These are phyloP conservation scores for Gaillardinia entomophila DNA, from an alignment of 805 yeast species.

Conservation along the genomic window DNA sequence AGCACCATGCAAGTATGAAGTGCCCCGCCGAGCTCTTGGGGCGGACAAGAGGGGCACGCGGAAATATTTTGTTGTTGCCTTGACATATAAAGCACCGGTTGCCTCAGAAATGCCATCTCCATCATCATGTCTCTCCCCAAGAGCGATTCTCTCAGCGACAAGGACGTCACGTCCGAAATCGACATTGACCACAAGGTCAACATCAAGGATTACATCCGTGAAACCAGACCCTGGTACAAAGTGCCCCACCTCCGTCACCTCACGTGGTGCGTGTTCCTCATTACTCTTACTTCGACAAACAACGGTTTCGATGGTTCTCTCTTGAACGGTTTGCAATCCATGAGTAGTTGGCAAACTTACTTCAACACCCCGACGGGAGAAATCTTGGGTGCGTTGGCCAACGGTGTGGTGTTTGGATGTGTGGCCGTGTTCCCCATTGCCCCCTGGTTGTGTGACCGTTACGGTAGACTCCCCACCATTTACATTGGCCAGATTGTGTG, in stretches of 20 bases:
- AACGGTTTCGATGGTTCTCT: conserved; percentile 26
- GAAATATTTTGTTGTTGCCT: too few relatives aligned
- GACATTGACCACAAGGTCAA: neutral
- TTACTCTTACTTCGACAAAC: conserved; percentile 43
- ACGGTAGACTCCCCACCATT: conserved; percentile 31
- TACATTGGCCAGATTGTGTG: conserved; percentile 17
- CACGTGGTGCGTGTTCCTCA: conserved; percentile 31
- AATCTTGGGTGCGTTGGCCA: conserved; percentile 15
- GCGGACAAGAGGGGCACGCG: too few relatives aligned
- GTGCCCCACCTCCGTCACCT: conserved; percentile 34
- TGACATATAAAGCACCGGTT: too few relatives aligned
- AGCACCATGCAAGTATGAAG: too few relatives aligned
- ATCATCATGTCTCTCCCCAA: neutral
- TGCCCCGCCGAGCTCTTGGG: too few relatives aligned
- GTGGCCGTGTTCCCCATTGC: conserved; percentile 18
- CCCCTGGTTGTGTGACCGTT: conserved; percentile 22
- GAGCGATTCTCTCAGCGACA: neutral
- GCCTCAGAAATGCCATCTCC: too few relatives aligned
- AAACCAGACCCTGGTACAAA: conserved; percentile 20
- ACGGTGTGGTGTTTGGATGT: conserved; percentile 31
- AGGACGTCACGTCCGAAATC: neutral
- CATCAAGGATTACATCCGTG: neutral
- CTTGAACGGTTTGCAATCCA: conserved; percentile 46
- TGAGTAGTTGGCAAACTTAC: conserved; percentile 32
- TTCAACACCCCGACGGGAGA: conserved; percentile 21